Conservation (phyloP, 208 protist genomes). For the Naegleria lovaniensis region DNA sequence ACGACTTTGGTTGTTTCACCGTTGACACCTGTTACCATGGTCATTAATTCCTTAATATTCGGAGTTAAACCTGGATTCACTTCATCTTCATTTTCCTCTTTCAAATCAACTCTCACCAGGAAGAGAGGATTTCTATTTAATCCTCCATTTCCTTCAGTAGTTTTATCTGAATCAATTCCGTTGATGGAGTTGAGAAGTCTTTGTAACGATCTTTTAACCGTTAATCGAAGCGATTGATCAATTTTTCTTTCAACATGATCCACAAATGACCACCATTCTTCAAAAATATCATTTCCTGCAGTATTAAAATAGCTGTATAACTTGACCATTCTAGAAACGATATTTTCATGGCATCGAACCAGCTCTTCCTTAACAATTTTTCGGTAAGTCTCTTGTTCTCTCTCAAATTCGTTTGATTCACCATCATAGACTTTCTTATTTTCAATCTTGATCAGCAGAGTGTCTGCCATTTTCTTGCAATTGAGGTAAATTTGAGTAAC, state of each 20-base stretch:
- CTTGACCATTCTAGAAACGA: conserved; percentile 67
- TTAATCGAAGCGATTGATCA: conserved; percentile 82
- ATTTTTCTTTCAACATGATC: conserved; percentile 81
- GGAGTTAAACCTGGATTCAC: conserved; percentile 79
- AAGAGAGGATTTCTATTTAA: conserved; percentile 67
- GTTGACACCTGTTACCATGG: conserved; percentile 77
- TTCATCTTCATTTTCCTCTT: conserved; percentile 51
- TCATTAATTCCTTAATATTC: conserved; percentile 69
- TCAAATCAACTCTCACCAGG: conserved; percentile 84
- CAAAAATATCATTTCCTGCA: conserved; percentile 60
- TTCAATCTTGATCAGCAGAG: conserved; percentile 82
- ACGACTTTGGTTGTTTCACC: conserved; percentile 81
- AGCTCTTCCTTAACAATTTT: conserved; percentile 64
- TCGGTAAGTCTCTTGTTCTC: conserved; percentile 71
- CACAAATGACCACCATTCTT: conserved; percentile 82
- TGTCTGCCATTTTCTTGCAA: conserved; percentile 79
- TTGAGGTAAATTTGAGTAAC: conserved; percentile 69
- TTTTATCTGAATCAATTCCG: conserved; percentile 74
- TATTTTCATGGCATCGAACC: conserved; percentile 60
- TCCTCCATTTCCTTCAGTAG: conserved; percentile 53
- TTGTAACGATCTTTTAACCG: conserved; percentile 85
- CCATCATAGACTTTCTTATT: conserved; percentile 78
- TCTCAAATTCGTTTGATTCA: conserved; percentile 66
- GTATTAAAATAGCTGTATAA: conserved; percentile 80
- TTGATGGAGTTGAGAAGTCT: conserved; percentile 77